These are phyloP conservation scores for Cutaneotrichosporon dermatis DNA, from an alignment of 1,284 basidiomycete genomes.

Conservation along the genomic window DNA sequence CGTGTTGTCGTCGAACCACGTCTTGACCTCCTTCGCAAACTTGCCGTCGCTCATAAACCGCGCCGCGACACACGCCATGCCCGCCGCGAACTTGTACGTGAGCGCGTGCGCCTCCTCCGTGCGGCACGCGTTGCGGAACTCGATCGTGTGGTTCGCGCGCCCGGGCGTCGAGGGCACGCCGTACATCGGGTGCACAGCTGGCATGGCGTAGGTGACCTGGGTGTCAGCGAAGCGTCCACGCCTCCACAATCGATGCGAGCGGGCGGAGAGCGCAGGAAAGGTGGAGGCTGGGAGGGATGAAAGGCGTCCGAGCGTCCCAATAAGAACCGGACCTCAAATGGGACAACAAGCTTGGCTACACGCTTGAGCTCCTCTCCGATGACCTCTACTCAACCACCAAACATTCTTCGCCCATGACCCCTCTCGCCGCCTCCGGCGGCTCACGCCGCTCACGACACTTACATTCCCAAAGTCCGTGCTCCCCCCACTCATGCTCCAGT, in stretches of 20 bases:
- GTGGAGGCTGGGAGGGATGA: not conserved
- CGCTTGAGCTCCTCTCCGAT: no score
- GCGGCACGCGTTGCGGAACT: constrained; percentile 21
- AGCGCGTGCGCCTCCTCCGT: constrained; percentile 27
- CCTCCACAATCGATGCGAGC: no score
- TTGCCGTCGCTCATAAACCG: constrained; percentile 40
- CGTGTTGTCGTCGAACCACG: constrained; percentile 27
- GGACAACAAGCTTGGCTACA: no score
- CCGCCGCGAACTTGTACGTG: constrained; percentile 36
- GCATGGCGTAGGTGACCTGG: constrained; percentile 22
- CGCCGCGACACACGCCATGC: constrained; percentile 40
- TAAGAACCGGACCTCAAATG: no score
- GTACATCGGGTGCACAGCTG: constrained; percentile 24
- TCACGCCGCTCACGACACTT: not conserved
- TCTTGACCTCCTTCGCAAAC: constrained; percentile 31
- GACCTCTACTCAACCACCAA: no score
- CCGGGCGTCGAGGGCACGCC: constrained; percentile 17
- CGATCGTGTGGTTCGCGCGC: constrained; percentile 30
- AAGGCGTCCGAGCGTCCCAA: no score
- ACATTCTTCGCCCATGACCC: no score
- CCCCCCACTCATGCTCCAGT: constrained; percentile 6
- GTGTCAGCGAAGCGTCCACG: not conserved
- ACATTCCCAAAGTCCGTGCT: constrained; percentile 22
- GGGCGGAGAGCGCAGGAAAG: no score
- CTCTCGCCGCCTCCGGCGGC: no score